Evolutionary conservation across 768 basidiomycete genomes (phyloP).

Genomic region (Phanerodontia chrysosporium): DNA sequence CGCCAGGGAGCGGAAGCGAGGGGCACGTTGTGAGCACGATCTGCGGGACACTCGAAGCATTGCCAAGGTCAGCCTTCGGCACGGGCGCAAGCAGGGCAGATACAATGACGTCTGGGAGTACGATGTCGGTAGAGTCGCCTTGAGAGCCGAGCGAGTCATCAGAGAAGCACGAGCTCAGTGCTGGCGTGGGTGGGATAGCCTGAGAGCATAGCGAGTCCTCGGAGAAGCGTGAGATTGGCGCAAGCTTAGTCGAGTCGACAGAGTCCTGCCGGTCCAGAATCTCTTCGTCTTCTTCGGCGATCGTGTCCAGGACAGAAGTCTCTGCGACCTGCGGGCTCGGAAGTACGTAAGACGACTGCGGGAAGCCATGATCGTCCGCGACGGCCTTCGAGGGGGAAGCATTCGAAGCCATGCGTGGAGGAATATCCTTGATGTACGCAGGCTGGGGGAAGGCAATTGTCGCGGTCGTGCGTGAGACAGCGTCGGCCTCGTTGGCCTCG

Average conservation of each 20-base stretch:
- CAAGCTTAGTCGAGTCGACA: too few relatives aligned
- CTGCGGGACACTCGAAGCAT: neutral
- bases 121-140: neutral
- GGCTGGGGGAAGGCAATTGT: neutral
- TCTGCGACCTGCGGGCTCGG: neutral
- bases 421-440: neutral
- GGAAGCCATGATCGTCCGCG: neutral
- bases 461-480: neutral
- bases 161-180: neutral
- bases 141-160: neutral
- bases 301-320: neutral
- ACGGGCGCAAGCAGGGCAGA: neutral
- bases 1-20: neutral
- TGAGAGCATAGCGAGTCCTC: too few relatives aligned
- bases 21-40: neutral
- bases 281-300: neutral
- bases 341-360: neutral
- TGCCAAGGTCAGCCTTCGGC: neutral
- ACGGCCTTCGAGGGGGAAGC: neutral
- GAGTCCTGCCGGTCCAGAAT: too few relatives aligned
- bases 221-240: too few relatives aligned
- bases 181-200: too few relatives aligned
- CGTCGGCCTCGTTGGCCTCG: neutral
- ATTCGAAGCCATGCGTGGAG: neutral
- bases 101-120: neutral